Evolutionary conservation across 1,284 basidiomycete species (phyloP).

Genomic region (Melampsora abietis-canadensis): DNA sequence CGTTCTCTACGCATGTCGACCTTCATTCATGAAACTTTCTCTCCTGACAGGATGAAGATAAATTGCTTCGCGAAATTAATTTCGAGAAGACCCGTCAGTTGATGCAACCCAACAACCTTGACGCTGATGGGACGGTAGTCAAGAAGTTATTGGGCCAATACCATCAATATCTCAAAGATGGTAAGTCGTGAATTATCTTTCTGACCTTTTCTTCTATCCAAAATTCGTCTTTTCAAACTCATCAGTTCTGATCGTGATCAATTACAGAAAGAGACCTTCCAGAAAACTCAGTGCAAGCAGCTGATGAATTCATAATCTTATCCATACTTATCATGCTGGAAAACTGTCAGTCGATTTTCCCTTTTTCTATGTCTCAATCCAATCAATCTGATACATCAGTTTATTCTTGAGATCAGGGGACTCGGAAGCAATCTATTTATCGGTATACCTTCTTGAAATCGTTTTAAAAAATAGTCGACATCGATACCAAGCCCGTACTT

Average conservation of each 20-base stretch:
- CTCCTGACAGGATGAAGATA: conserved; percentile 2
- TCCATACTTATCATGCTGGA: conserved; percentile 67
- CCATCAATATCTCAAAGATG: conserved; percentile 23
- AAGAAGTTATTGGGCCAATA: conserved; percentile 17
- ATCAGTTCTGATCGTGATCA: background rate
- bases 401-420: conserved; percentile 54
- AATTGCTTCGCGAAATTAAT: conserved; percentile 27
- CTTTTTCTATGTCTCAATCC: conserved; percentile 15
- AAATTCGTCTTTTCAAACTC: background rate
- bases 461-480: conserved; percentile 69
- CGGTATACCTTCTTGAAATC: conserved; percentile 67
- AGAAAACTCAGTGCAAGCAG: conserved; percentile 75
- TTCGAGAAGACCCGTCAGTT: conserved; percentile 22
- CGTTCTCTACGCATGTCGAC: conserved; percentile 11
- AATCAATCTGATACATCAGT: background rate
- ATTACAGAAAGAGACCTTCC: conserved; percentile 60
- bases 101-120: background rate
- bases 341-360: conserved; percentile 56
- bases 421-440: conserved; percentile 63
- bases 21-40: background rate
- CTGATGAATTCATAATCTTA: conserved; percentile 75
- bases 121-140: conserved; percentile 10
- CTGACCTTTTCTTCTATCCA: background rate
- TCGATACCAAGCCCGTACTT: conserved; percentile 69
- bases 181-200: background rate